Base-by-base conservation (phyloP, 495 filamentous ascomycete genomes). In the Podospora didyma region DNA sequence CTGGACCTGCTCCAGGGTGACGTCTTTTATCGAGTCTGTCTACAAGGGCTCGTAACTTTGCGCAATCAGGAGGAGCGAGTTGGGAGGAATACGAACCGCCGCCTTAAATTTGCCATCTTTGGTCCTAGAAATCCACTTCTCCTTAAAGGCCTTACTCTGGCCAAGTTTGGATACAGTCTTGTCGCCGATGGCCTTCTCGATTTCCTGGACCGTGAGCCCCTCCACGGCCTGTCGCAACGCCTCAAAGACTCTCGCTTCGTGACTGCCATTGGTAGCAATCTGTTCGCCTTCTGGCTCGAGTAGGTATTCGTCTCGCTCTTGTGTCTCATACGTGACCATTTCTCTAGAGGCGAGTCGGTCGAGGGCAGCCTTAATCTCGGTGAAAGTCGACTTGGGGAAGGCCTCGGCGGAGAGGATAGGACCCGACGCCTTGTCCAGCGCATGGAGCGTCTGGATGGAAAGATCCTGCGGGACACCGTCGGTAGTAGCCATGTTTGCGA, bases 131-230 rank as follows among this genome's bases (percentile, higher is more conserved):
- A 98, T 93, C 94, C 94, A 98, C 66, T 90, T 92, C 66, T 89
- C 86, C 79, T 92, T 96, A 77, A 97, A 93, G 44, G 94, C 94
- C 73, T 91, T 96, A 51, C 92, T 90, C 69, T 93, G 89, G n/a
- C 94, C 94, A 45, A 97, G 75, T 71, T 92, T 96, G 54, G 88
- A 86, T 48, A 86, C 83, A n/a, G 85, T 87, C 73, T 89, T 88
- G 62, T 90, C 90, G 46, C 95, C 89, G 61, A 90, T 81, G 12
- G 75, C 79, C 65, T 75, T 76, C 73, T 84, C 80, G 57, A 96
- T 75, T 57, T 97, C 92, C 59, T 82, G 77, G 56, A 96, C 85
- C 65, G 87, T 87, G 61, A 95, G 76, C 34, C 95, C 87, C 54
- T 88, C 87, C 58, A 96, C 69, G 35, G 89, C 86, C 57, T 84